Evolutionary conservation across 2,329 filamentous ascomycete genomes (phyloP).

Genomic region (Phyllosticta citrichinensis): DNA sequence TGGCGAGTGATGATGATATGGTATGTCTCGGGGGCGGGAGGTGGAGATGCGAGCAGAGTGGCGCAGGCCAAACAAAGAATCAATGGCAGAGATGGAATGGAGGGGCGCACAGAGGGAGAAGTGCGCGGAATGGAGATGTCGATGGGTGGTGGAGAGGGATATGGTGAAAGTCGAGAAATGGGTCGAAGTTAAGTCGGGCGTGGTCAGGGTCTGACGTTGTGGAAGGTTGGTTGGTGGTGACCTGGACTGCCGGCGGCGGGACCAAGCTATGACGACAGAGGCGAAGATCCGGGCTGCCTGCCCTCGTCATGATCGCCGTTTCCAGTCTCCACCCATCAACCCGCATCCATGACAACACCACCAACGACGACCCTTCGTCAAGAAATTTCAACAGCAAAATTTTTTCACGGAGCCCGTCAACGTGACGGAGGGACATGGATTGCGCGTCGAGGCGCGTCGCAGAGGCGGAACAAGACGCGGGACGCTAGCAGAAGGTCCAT

Average conservation of each 20-base stretch:
- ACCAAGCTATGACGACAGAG: background rate
- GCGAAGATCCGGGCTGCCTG: background rate
- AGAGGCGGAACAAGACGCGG: too few species aligned
- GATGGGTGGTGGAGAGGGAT: background rate
- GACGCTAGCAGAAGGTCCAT: too few species aligned
- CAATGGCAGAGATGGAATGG: background rate
- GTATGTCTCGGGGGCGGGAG: background rate
- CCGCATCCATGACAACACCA: background rate
- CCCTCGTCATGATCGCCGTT: background rate
- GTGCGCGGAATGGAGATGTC: background rate
- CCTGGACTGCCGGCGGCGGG: background rate
- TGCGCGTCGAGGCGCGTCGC: too few species aligned
- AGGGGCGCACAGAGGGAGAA: background rate
- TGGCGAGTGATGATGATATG: constrained; percentile 12
- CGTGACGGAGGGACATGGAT: too few species aligned
- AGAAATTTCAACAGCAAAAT: too few species aligned
- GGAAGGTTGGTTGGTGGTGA: background rate
- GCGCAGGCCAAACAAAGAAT: background rate
- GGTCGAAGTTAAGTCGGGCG: background rate
- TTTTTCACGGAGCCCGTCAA: too few species aligned
- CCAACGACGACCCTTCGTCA: too few species aligned
- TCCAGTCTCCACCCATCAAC: background rate
- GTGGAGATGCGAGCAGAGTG: background rate
- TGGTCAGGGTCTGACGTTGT: background rate
- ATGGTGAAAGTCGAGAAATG: background rate